These are phyloP conservation scores for Neohortaea acidophila DNA, from an alignment of 495 filamentous ascomycete genomes.

Conservation along the genomic window DNA sequence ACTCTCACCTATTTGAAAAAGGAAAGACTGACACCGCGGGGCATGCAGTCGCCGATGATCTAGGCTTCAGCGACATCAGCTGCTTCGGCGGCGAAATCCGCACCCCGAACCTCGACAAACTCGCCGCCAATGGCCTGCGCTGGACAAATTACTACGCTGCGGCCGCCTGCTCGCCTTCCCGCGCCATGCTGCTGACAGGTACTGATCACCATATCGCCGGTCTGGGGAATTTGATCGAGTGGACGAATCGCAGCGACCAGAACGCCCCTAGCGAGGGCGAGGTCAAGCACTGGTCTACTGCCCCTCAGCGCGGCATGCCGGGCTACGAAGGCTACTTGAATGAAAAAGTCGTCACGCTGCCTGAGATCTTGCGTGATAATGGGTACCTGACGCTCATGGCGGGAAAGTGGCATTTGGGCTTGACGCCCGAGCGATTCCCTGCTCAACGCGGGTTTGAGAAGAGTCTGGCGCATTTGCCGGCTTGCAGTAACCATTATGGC, in stretches of 20 bases:
- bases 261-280: slow-evolving; percentile 26
- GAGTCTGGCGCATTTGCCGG: slow-evolving; percentile 39
- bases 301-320: slow-evolving; percentile 35
- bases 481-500: slow-evolving; percentile 47
- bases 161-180: slow-evolving; percentile 48
- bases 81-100: slow-evolving; percentile 49
- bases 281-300: slow-evolving; percentile 22
- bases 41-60: slow-evolving; percentile 47
- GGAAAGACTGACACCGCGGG: too few relatives aligned
- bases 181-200: slow-evolving; percentile 41
- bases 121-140: slow-evolving; percentile 39
- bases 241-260: slow-evolving; percentile 21
- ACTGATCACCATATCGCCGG: slow-evolving; percentile 40
- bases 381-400: slow-evolving; percentile 50
- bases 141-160: slow-evolving; percentile 51
- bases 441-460: slow-evolving; percentile 24
- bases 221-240: slow-evolving; percentile 34
- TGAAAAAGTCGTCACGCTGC: slow-evolving; percentile 43
- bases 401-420: slow-evolving; percentile 41
- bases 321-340: slow-evolving; percentile 55
- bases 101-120: slow-evolving; percentile 44
- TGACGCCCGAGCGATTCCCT: slow-evolving; percentile 21
- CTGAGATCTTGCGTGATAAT: slow-evolving; percentile 44
- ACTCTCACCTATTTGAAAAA: too few relatives aligned
- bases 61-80: slow-evolving; percentile 46